Base-by-base conservation (phyloP, 495 filamentous ascomycete genomes). In the Symbiotaphrina buchneri region DNA sequence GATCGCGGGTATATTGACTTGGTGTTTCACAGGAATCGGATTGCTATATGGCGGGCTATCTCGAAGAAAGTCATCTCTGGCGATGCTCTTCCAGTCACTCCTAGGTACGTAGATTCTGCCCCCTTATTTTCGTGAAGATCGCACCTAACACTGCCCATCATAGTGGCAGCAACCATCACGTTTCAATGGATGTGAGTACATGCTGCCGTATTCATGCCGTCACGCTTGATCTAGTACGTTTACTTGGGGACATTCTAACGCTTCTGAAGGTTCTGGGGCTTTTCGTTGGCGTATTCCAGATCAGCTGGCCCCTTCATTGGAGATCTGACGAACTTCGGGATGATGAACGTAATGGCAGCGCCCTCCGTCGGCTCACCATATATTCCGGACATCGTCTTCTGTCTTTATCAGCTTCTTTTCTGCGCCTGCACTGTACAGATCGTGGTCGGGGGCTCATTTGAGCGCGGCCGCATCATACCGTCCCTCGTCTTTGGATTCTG, bases 161-260 rank as follows among this genome's bases (percentile, higher is more conserved):
- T 93, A 74, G 73, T 81, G 10, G 70, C 75, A 14, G 81, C 76
- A 10, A 72, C 94, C 29, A 70, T 79, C 8, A 73, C 71, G 15
- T 91, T 95, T 56, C 85, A 94, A 52, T 95, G 85, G 85, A 93
- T 94, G n/a, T n/a, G n/a, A n/a, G n/a, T n/a, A n/a, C n/a, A n/a
- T n/a, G n/a, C n/a, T n/a, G n/a, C n/a, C n/a, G n/a, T n/a, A n/a
- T n/a, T n/a, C n/a, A n/a, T n/a, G n/a, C n/a, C n/a, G n/a, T n/a
- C n/a, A n/a, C n/a, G n/a, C n/a, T n/a, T n/a, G n/a, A n/a, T n/a
- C n/a, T n/a, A n/a, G n/a, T n/a, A n/a, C n/a, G n/a, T n/a, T n/a
- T n/a, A n/a, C n/a, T n/a, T n/a, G n/a, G n/a, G n/a, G n/a, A n/a
- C n/a, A n/a, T n/a, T n/a, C n/a, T n/a, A n/a, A n/a, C n/a, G n/a